Percentiles rank a stretch among this genome's conserved stretches.
phyloP scores from a whole-genome alignment of 1,139 yeast genomes.

The Blastobotrys petasosporus region DNA sequence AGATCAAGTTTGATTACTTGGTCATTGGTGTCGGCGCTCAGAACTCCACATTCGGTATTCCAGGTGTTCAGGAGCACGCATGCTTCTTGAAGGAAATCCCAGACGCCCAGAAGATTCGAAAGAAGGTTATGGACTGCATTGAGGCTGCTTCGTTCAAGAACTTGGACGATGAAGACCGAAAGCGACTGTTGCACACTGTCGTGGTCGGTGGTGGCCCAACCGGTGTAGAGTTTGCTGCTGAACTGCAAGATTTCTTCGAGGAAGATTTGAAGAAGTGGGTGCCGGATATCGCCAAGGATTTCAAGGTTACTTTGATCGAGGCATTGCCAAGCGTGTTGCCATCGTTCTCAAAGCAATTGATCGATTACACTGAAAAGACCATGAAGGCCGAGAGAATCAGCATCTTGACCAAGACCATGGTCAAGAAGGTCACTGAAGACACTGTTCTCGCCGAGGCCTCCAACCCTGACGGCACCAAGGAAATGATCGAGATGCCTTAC shows the following conservation, averaged over 20 bases:
- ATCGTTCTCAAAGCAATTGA: constrained; percentile 77
- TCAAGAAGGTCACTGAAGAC: constrained; percentile 70
- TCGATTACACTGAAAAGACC: constrained; percentile 77
- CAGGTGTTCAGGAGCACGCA: constrained; percentile 86
- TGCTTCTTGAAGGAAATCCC: constrained; percentile 80
- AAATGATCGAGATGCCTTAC: constrained; percentile 65
- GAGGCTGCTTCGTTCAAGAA: constrained; percentile 80
- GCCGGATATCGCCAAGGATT: constrained; percentile 77
- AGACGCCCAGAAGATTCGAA: constrained; percentile 73
- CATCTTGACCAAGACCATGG: constrained; percentile 77
- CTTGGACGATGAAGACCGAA: constrained; percentile 68
- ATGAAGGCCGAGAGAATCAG: constrained; percentile 74
- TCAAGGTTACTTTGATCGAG: constrained; percentile 79
- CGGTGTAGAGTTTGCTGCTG: constrained; percentile 96
- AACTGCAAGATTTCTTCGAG: constrained; percentile 86
- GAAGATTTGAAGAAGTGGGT: constrained; percentile 86
- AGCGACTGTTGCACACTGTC: constrained; percentile 72
- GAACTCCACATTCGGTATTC: constrained; percentile 87
- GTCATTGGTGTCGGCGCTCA: constrained; percentile 91
- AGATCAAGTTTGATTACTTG: constrained; percentile 61
- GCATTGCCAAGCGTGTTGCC: constrained; percentile 88
- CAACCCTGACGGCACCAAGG: constrained; percentile 55
- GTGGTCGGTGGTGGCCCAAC: constrained; percentile 98
- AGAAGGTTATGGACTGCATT: constrained; percentile 69
- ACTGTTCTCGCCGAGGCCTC: constrained; percentile 67